Conservation (phyloP, 371 early-diverging fungal genomes). For the Phascolomyces articulosus region DNA sequence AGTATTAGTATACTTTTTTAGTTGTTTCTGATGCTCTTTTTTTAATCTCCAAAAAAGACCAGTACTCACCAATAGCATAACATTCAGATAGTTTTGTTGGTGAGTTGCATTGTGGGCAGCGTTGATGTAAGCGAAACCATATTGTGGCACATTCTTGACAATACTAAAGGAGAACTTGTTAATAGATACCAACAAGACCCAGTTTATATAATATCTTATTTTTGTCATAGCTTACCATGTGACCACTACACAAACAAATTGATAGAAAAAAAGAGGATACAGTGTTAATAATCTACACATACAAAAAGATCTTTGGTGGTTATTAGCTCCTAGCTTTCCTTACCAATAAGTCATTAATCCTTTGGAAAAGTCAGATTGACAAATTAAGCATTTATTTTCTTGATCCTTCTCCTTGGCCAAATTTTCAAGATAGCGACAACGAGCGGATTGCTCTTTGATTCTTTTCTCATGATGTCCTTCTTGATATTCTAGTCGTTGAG, state of each 20-base stretch:
- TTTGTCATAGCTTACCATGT: constrained; percentile 17
- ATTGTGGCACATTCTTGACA: constrained; percentile 30
- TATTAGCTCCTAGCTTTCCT: neutral
- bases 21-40: too few species aligned
- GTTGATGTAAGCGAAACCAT: constrained; percentile 29
- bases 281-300: neutral
- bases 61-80: constrained; percentile 29
- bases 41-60: too few species aligned
- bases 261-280: neutral
- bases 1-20: too few species aligned
- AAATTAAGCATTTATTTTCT: constrained; percentile 56
- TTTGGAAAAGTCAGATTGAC: constrained; percentile 47
- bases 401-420: constrained; percentile 28
- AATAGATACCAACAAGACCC: too few species aligned
- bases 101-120: constrained; percentile 40
- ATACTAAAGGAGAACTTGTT: too few species aligned
- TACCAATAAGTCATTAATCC: constrained; percentile 66
- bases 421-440: constrained; percentile 48
- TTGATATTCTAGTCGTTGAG: constrained; percentile 27
- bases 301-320: neutral
- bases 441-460: constrained; percentile 29
- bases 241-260: constrained; percentile 23
- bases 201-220: neutral
- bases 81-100: constrained; percentile 25
- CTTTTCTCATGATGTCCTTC: constrained; percentile 21